A percentile compares a stretch with the other conserved stretches of the same genome.
These are phyloP conservation scores for Coriaria nepalensis DNA, from an alignment of 306 rosid species.

Conservation along the genomic window DNA sequence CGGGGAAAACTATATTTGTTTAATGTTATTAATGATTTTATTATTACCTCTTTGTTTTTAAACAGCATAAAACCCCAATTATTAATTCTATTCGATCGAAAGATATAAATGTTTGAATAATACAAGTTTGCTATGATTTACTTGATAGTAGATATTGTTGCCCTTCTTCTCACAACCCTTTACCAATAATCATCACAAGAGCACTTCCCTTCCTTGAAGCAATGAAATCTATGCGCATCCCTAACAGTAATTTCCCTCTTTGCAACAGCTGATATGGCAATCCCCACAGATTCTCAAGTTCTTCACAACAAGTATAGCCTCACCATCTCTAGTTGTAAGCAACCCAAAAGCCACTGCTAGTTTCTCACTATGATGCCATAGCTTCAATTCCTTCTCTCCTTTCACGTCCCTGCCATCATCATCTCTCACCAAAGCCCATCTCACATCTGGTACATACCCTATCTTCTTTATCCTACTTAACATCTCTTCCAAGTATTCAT, in stretches of 20 bases:
- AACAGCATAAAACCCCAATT: too few species aligned
- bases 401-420: conserved; percentile 22
- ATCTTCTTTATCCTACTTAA: conserved; percentile 41
- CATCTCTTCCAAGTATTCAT: conserved; percentile 49
- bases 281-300: conserved; percentile 78
- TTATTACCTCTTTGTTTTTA: too few species aligned
- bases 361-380: conserved; percentile 63
- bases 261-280: conserved; percentile 57
- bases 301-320: conserved; percentile 59
- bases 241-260: conserved; percentile 70
- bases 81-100: too few species aligned
- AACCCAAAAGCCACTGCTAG: conserved; percentile 65
- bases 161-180: background rate
- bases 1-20: too few species aligned
- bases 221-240: conserved; percentile 66
- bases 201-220: conserved; percentile 59
- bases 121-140: too few species aligned
- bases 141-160: too few species aligned
- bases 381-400: conserved; percentile 55
- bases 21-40: too few species aligned
- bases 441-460: conserved; percentile 54
- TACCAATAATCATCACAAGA: conserved; percentile 83
- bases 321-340: conserved; percentile 47
- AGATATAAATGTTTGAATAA: too few species aligned
- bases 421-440: conserved; percentile 48